These are phyloP conservation scores for Trichosanthes cucumerina DNA, from an alignment of 306 rosid genomes.

Conservation along the genomic window DNA sequence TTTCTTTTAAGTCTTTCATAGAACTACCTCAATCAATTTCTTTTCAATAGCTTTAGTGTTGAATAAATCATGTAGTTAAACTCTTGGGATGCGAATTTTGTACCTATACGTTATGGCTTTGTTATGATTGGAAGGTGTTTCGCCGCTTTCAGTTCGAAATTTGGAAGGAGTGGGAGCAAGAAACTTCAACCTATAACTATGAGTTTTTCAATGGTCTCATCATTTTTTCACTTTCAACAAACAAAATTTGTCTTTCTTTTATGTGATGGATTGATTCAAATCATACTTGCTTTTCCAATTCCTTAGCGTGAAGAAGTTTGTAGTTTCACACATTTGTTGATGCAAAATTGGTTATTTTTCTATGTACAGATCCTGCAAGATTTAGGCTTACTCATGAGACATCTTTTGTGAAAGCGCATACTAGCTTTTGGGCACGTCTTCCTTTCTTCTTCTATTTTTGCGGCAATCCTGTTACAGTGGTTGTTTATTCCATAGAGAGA, in stretches of 20 bases:
- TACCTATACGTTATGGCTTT: not conserved
- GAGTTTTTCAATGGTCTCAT: constrained; percentile 76
- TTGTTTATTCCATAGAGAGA: no score
- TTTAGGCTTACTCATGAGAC: constrained; percentile 88
- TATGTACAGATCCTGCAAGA: constrained; percentile 55
- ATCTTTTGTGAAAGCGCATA: no score
- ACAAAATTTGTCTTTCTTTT: not conserved
- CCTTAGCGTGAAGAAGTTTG: not conserved
- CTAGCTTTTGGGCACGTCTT: no score
- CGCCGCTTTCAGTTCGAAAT: constrained; percentile 64
- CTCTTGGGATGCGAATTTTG: not conserved
- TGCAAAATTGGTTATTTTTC: not conserved
- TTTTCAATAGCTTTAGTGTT: not conserved
- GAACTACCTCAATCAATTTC: not conserved
- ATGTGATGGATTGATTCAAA: not conserved
- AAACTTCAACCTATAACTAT: no score
- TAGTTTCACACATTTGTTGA: not conserved
- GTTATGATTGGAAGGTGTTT: constrained; percentile 10
- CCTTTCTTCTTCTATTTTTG: no score
- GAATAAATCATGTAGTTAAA: not conserved
- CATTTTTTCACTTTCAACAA: not conserved
- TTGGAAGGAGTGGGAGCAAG: constrained; percentile 95
- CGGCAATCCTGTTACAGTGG: no score
- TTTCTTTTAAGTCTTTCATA: not conserved
- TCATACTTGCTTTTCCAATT: not conserved